Evolutionary conservation across 2,329 filamentous ascomycete species (phyloP), one percentile per base, ranked within the genome.

Genomic region (Paracoccidioides brasiliensis): DNA sequence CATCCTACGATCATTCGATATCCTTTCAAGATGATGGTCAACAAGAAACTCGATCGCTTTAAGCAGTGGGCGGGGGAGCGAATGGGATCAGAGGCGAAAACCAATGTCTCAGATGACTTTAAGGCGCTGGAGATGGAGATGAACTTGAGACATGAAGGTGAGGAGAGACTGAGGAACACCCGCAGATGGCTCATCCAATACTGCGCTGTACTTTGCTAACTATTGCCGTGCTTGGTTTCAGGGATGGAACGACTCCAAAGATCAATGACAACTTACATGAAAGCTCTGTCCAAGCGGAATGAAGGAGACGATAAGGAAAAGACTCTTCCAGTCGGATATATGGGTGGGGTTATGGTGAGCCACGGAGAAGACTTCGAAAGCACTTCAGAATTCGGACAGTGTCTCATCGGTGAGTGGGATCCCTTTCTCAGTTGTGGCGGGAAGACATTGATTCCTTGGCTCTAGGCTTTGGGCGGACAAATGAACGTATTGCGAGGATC

Each of bases 61-160:
- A 94, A 91, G 77, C 91, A 97, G 85, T 97, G 91, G 91, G 89
- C 90, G 41, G 89, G 89, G 63, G 91, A 97, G 76, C 88, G 90
- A 74, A 95, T 97, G 88, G 91, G 91, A 64, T 82, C 82, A 61
- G 90, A 96, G 73, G 80, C 84, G 73, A 93, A 90, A 75, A 96
- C 91, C 8, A 82, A 79, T 69, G 83, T 89, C 60, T 86, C 88
- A 0, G 90, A 97, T 53, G 86, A 96, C 66, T 97, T 97, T 80
- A 94, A 88, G 74, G 80, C 81, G 58, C 75, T 97, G 64, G 90
- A 97, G 74, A 78, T 81, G 55, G 91, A 97, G 74, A 97, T 97
- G 90, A 79, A 81, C 56, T 77, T 95, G 64, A 82, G 91, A 60
- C 85, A 94, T 62, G 88, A 95, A 62, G 91, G 90, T 95, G 40